Evolutionary conservation across 106 monocot species (phyloP), one percentile per base, ranked within the genome.

Genomic region (Platanthera guangdongensis): DNA sequence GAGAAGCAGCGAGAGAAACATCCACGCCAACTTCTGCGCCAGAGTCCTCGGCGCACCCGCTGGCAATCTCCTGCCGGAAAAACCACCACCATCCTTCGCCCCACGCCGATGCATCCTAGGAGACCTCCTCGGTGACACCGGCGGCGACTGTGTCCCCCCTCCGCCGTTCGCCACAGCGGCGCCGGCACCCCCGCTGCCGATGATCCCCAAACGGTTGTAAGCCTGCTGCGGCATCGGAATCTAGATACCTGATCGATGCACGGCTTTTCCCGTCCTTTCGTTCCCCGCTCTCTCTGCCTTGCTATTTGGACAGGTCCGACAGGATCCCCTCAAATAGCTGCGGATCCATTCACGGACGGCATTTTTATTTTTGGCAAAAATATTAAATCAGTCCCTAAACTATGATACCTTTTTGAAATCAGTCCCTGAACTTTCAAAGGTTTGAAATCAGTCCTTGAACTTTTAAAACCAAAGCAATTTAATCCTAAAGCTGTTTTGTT

Each of bases 1-100:
- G 70, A 95, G 81, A 16, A 95, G 83, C 16, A 88, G 22, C 65
- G 89, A 84, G n/a, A 92, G 84, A 6, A 88, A 30, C 81, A 60
- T 80, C 87, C 84, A 83, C 74, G 86, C 81, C 72, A 81, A 72
- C 68, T 86, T 60, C 79, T 88, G 88, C n/a, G 75, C 69, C 16
- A 85, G 57, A 19, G 81, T 57, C 50, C 81, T 79, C 60, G 71
- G 82, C 72, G 74, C 39, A 18, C 53, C 18, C 25, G 10, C 71
- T 11, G 80, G 25, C 7, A 59, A 21, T 12, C 80, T 50, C 57
- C 82, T 49, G 19, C 74, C 80, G 50, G 59, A 52, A 57, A 21
- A 57, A 59, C 73, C 52, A 51, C 87, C 25, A 1, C 18, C 25
- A 50, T 77, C 78, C 50, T 72, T 19, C 51, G 79, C 11, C 18